Base-by-base conservation (phyloP, 495 filamentous ascomycete genomes). In the Aspergillus bertholletiae region DNA sequence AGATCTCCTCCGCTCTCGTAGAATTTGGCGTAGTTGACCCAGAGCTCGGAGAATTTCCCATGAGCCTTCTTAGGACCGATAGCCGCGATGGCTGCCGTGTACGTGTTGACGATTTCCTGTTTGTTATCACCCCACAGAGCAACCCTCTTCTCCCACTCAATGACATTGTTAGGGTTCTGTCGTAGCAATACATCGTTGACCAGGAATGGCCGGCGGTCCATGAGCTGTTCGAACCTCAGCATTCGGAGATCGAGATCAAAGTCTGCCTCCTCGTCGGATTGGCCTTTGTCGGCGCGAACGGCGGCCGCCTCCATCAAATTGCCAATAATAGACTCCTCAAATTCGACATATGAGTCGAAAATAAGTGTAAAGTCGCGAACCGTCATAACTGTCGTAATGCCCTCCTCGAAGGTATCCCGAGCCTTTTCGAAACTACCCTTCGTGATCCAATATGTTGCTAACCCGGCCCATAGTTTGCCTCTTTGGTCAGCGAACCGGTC, bases 361-460 rank as follows among this genome's bases (percentile, higher is more conserved):
- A 97, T 84, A 41, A 97, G 80, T 0, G 93, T 95, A 62, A 99
- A 99, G 72, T 99, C 95, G 48, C 95, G 84, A n/a, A 97, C 91
- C 4, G 95, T 99, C 93, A 97, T 96, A 53, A 97, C 95, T 1
- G 94, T 97, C 24, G 89, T 96, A 57, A 97, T 90, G 43, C 92
- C 95, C 72, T 97, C 92, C 72, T 99, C 95, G 60, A 96, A 97
- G 20, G 96, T 80, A 71, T 99, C 94, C 58, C 94, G 76, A 0
- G 94, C 92, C 61, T 81, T 83, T 64, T 99, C 95, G 64, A 96
- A 97, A 59, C 89, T 89, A 27, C 91, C 92, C 62, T 84, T 88
- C 15, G 87, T 92, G 65, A 93, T 96, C 91, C 92, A 97, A 68
- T 99, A 99, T 12, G 94, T 95, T 35, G 94, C 95, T 46, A 99